Evolutionary conservation across 495 filamentous ascomycete species (phyloP).

Genomic region (Xylaria sp.): DNA sequence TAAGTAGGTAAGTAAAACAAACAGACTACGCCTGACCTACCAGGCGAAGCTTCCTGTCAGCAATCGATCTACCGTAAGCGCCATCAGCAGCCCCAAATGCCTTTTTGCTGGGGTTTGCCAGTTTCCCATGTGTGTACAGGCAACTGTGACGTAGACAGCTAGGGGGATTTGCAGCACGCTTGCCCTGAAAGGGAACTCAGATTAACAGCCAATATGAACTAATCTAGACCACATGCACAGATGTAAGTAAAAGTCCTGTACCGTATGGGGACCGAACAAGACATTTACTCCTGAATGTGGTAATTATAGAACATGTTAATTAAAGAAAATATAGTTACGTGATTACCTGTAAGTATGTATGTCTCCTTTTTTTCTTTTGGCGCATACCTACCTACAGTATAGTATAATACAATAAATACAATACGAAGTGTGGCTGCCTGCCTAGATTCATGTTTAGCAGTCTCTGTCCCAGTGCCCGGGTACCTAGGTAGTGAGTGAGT

Average conservation of each 20-base stretch:
- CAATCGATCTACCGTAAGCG: constrained; percentile 15
- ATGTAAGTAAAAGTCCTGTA: constrained; percentile 1
- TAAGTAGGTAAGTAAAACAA: too few species aligned
- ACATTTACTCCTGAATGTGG: not conserved
- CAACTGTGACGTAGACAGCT: constrained; percentile 20
- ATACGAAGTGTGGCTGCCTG: not conserved
- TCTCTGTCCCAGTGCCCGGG: not conserved
- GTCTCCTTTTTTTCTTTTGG: not conserved
- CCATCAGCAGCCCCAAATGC: constrained; percentile 1
- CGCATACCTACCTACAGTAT: too few species aligned
- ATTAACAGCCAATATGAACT: not conserved
- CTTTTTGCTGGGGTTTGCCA: constrained; percentile 12
- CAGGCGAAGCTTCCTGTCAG: constrained; percentile 8
- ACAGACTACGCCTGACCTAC: constrained; percentile 17
- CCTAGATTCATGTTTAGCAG: not conserved
- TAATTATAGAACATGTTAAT: not conserved
- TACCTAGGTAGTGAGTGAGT: too few species aligned
- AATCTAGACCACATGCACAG: constrained; percentile 7
- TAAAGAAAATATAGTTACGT: not conserved
- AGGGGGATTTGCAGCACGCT: not conserved
- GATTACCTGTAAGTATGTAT: not conserved
- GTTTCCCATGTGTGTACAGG: not conserved
- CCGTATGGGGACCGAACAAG: not conserved
- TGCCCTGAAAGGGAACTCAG: constrained; percentile 15
- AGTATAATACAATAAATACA: too few species aligned